Evolutionary conservation across 1,284 basidiomycete genomes (phyloP).

Genomic region (Veloporphyrellus conicus): DNA sequence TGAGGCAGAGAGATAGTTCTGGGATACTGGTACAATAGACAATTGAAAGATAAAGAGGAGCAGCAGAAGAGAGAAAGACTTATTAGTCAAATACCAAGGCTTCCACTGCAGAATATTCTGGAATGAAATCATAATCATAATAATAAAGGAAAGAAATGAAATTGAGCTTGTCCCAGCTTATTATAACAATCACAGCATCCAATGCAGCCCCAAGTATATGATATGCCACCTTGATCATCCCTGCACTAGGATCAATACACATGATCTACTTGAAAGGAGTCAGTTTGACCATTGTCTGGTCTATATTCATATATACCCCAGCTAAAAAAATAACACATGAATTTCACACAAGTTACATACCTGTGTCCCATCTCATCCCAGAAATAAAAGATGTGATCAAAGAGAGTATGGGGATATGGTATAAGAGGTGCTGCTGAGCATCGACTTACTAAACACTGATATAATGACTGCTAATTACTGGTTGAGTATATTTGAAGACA

Average conservation of each 20-base stretch:
- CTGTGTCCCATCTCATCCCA: constrained; percentile 57
- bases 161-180: no score
- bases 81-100: no score
- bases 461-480: constrained; percentile 33
- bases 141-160: no score
- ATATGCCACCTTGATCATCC: constrained; percentile 69
- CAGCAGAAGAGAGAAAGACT: no score
- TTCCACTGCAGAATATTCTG: no score
- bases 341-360: no score
- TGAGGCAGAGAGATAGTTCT: no score
- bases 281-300: constrained; percentile 65
- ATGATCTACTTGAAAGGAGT: constrained; percentile 58
- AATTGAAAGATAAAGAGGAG: no score
- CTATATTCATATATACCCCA: constrained; percentile 29
- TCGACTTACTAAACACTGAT: constrained; percentile 63
- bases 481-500: no score
- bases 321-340: background rate
- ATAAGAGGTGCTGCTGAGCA: constrained; percentile 60
- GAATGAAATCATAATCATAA: no score
- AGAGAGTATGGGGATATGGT: constrained; percentile 63
- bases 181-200: no score
- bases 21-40: no score
- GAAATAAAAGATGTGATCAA: constrained; percentile 57
- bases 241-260: constrained; percentile 69
- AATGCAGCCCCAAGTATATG: constrained; percentile 26